Evolutionary conservation across 177 flowering plant genomes (phyloP), one percentile per base, ranked within the genome.

Genomic region (Vitis hybrid): DNA sequence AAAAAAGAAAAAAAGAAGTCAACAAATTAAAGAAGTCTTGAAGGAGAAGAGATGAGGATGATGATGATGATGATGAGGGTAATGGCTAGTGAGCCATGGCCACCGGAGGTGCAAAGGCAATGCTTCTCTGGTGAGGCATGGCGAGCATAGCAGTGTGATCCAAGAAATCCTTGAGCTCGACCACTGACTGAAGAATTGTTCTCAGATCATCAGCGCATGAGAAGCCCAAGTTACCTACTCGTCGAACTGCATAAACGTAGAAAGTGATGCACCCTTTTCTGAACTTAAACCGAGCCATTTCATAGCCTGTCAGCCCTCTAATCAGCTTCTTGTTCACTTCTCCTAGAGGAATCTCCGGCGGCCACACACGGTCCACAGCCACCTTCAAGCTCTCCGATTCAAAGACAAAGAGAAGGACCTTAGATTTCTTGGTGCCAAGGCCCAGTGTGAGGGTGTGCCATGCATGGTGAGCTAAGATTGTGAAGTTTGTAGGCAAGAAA

Each of bases 71-170:
- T n/a, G 55, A 61, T 1, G 51, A 31, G 9, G 14, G 19, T n/a
- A 60, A 22, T 50, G 55, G 9, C 72, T 74, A 90, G 60, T 87
- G 93, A 77, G 89, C 90, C 86, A 86, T 84, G 72, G 94, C 88
- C 18, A 83, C 84, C 1, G 85, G 85, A 50, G 84, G 78, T 4
- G 81, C 64, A 63, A 72, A 87, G 51, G 74, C 79, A 61, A 94
- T 85, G 77, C 81, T 86, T 70, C 86, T 84, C 74, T 94, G 98
- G 63, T 78, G 76, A 12, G 97, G 98, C 89, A 88, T 60, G 2
- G 98, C 97, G 49, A 94, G 93, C 98, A 94, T 92, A 3, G 93
- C 92, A 10, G 98, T 94, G 66, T 94, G 98, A 83, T 94, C 98
- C 82, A 94, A 70, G 78, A 94, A 94, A 82, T 94, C 98, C 22